phyloP scores from a whole-genome alignment of 2,329 filamentous ascomycete species.

The Cladosporium cucumerinum region DNA sequence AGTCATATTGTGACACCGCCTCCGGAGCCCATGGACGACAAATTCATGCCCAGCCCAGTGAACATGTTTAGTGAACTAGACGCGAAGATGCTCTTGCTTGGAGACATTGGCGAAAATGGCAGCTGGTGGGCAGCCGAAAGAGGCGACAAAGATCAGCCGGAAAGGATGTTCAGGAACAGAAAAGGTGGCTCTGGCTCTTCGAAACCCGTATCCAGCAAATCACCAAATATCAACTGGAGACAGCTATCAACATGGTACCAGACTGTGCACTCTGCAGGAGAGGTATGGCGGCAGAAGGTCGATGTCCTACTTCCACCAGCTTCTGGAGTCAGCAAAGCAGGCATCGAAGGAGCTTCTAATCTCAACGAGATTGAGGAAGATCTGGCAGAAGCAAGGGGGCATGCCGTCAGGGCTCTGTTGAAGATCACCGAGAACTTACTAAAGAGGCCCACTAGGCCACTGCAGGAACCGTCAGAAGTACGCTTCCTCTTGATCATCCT shows the following conservation, averaged over 20 bases:
- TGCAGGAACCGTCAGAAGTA: slow-evolving; percentile 66
- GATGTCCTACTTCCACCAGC: slow-evolving; percentile 35
- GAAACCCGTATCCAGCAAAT: slow-evolving; percentile 54
- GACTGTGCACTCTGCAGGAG: slow-evolving; percentile 64
- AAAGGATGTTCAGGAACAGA: slow-evolving; percentile 29
- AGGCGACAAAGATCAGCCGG: slow-evolving; percentile 28
- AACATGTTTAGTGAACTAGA: slow-evolving; percentile 61
- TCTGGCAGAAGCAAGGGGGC: slow-evolving; percentile 61
- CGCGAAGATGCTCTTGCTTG: slow-evolving; percentile 69
- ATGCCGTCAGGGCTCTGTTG: slow-evolving; percentile 66
- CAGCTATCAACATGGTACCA: slow-evolving; percentile 72
- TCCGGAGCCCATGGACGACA: slow-evolving; percentile 29
- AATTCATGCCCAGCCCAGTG: slow-evolving; percentile 34
- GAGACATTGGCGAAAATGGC: slow-evolving; percentile 76
- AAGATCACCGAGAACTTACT: slow-evolving; percentile 76
- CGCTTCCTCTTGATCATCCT: slow-evolving; percentile 76
- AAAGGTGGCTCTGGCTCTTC: slow-evolving; percentile 28
- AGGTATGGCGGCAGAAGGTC: slow-evolving; percentile 62
- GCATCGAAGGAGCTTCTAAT: slow-evolving; percentile 45
- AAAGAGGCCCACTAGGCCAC: slow-evolving; percentile 69
- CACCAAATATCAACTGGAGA: slow-evolving; percentile 71
- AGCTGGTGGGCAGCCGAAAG: slow-evolving; percentile 71
- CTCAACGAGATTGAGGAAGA: slow-evolving; percentile 49
- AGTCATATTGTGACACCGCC: slow-evolving; percentile 39
- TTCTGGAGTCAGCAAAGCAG: slow-evolving; percentile 32